These are phyloP conservation scores for Pleurotus pulmonarius DNA, from an alignment of 768 basidiomycete species.

Conservation along the genomic window DNA sequence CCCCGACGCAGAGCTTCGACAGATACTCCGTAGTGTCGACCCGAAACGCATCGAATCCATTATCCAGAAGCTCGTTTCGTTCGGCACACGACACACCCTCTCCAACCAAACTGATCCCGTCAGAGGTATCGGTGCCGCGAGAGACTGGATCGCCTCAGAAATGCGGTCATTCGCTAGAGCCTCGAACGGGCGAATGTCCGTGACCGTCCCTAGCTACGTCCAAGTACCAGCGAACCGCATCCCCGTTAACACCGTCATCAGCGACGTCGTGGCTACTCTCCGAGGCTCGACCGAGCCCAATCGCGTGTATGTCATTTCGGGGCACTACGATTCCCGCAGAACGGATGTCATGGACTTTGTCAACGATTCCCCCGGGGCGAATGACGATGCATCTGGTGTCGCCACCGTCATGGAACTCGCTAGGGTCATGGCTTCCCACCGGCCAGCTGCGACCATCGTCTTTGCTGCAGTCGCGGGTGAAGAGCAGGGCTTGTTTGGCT, in stretches of 20 bases:
- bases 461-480: conserved; percentile 50
- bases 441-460: conserved; percentile 47
- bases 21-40: conserved; percentile 44
- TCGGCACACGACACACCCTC: conserved; percentile 53
- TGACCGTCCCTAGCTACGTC: conserved; percentile 43
- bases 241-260: conserved; percentile 41
- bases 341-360: conserved; percentile 33
- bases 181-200: conserved; percentile 38
- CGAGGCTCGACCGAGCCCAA: conserved; percentile 44
- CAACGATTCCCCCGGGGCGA: conserved; percentile 47
- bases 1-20: conserved; percentile 38
- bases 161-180: conserved; percentile 35
- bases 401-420: conserved; percentile 52
- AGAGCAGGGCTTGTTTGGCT: conserved; percentile 49
- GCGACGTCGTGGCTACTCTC: conserved; percentile 49
- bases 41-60: conserved; percentile 39
- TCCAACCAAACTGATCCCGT: conserved; percentile 51
- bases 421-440: conserved; percentile 43
- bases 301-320: conserved; percentile 49
- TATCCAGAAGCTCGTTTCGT: conserved; percentile 49
- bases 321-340: conserved; percentile 51
- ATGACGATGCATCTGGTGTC: conserved; percentile 53
- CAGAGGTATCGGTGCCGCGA: conserved; percentile 51
- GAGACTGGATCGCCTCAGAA: conserved; percentile 51
- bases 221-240: conserved; percentile 33